Conservation (phyloP, 257 asterid species). For the Coffea canephora region DNA sequence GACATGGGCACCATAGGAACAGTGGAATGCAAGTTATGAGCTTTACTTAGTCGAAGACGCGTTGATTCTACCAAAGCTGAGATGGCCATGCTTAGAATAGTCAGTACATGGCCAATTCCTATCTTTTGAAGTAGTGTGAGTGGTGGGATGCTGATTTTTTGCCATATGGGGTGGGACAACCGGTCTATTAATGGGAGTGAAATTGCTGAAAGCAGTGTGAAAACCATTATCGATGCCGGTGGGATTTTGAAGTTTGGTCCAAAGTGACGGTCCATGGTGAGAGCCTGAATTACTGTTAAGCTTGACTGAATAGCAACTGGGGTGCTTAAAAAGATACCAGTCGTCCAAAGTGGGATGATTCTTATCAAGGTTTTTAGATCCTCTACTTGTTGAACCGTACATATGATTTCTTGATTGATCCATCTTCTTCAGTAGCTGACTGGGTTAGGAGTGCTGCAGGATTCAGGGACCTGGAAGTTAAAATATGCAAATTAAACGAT, state of each 20-base stretch:
- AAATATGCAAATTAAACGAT: too few species aligned
- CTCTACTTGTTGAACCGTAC: slow-evolving; percentile 26
- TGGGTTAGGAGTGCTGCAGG: slow-evolving; percentile 19
- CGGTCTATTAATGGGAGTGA: slow-evolving; percentile 13
- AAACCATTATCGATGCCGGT: slow-evolving; percentile 23
- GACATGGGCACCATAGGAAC: slow-evolving; percentile 22
- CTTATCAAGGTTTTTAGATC: slow-evolving; percentile 25
- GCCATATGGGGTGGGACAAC: slow-evolving; percentile 13
- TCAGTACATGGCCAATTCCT: slow-evolving; percentile 28
- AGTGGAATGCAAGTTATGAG: neutral
- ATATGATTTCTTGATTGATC: slow-evolving; percentile 11
- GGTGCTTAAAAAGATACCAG: slow-evolving; percentile 21
- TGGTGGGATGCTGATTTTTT: neutral
- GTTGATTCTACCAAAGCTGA: slow-evolving; percentile 26
- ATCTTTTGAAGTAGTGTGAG: slow-evolving; percentile 22
- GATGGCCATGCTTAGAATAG: slow-evolving; percentile 7
- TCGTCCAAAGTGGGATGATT: slow-evolving; percentile 21
- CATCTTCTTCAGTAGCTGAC: slow-evolving; percentile 13
- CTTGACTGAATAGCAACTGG: slow-evolving; percentile 22
- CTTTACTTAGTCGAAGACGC: neutral
- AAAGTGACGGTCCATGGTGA: slow-evolving; percentile 21
- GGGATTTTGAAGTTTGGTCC: slow-evolving; percentile 17
- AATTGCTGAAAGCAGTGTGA: slow-evolving; percentile 12
- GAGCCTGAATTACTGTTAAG: slow-evolving; percentile 23
- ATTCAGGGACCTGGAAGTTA: slow-evolving; percentile 21